Evolutionary conservation across 2,329 filamentous ascomycete species (phyloP), one percentile per base, ranked within the genome.

Genomic region (Xylaria sp.): DNA sequence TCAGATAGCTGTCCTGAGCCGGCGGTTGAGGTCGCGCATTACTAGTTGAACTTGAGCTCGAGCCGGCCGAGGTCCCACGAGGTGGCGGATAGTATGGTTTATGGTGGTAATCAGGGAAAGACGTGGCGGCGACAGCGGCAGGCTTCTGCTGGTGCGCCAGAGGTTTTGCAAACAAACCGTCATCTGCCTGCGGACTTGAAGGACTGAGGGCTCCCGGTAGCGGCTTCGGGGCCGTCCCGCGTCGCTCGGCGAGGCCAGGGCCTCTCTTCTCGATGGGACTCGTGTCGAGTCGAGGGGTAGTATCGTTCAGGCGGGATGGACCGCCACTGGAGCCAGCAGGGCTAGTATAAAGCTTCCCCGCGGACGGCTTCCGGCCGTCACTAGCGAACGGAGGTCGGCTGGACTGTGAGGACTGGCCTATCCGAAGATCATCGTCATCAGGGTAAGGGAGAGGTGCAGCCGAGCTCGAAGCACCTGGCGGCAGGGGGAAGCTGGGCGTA

Each of bases 191-290:
- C 23, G 92, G 91, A 54, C 91, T 94, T 20, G 92, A 90, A 1
- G 94, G 94, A 71, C 94, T 94, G 66, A 79, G 76, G 25, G 77
- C 62, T 23, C 74, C 77, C 56, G 94, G 92, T 59, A 97, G 85
- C 57, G 94, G 92, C 78, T 93, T 94, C 28, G 94, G 93, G 8
- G 87, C 90, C n/a, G 91, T 91, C 28, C 92, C 93, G 76, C 94
- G 88, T 73, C 94, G 87, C 82, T 97, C 94, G 20, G 93, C 94
- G 68, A 97, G 84, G 58, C 89, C 87, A 52, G 89, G 89, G 13
- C 86, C 84, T 78, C 86, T 88, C 79, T 86, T 84, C 76, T 91
- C 84, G 73, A 83, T 79, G 34, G 88, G 83, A 69, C 84, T 84
- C 74, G 84, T 83, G 69, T 87, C 86, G 75, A 91, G 82, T 58